These are phyloP conservation scores for Blepharisma stoltei DNA, from an alignment of 73 alveolate species.

Conservation along the genomic window DNA sequence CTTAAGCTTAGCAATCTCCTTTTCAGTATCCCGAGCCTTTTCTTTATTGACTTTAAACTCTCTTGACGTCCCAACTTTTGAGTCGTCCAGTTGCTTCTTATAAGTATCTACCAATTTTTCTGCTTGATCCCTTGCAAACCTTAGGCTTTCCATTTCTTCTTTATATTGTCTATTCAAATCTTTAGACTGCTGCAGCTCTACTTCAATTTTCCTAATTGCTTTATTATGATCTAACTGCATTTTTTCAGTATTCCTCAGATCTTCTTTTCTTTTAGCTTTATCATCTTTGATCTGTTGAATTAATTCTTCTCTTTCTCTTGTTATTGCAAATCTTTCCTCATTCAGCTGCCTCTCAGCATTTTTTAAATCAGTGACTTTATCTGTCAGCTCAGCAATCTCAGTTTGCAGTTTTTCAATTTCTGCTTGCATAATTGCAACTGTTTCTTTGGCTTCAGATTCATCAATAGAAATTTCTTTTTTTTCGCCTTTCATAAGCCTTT, in stretches of 20 bases:
- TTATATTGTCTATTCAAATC: not conserved
- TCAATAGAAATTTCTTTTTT: not conserved
- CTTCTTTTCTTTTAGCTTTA: not conserved
- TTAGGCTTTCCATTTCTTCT: not conserved
- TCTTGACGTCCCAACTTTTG: not conserved
- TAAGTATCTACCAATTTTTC: not conserved
- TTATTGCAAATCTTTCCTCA: not conserved
- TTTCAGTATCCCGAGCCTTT: not conserved
- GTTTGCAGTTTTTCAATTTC: not conserved
- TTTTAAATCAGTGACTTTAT: not conserved
- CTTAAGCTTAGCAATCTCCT: not conserved
- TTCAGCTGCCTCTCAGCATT: not conserved
- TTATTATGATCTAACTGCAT: not conserved
- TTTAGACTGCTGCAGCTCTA: not conserved
- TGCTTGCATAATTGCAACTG: slow-evolving; percentile 2
- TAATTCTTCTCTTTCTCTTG: not conserved
- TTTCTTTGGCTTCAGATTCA: slow-evolving; percentile 4
- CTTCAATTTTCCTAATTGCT: not conserved
- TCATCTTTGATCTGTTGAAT: not conserved
- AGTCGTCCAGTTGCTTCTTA: not conserved
- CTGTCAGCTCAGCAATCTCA: not conserved
- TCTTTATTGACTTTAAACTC: not conserved
- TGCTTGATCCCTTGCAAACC: not conserved
- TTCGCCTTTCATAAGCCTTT: no score
- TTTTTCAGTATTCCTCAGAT: not conserved